Evolutionary conservation across 345 rosid genomes (phyloP).

Genomic region (Hibiscus syriacus): DNA sequence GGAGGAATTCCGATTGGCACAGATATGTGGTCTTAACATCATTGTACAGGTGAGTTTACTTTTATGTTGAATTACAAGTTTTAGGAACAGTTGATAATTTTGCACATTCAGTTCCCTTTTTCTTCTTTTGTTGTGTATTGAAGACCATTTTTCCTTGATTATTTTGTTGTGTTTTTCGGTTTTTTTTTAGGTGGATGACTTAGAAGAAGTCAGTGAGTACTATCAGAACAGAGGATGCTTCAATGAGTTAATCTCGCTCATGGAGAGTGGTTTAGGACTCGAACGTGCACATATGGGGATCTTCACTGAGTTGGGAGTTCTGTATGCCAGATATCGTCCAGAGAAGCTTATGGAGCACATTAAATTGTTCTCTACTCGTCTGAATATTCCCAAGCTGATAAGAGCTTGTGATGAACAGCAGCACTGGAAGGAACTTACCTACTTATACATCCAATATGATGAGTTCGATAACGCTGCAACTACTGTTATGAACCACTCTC

Average conservation of each 20-base stretch:
- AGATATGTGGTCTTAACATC: slow-evolving; percentile 93
- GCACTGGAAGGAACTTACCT: slow-evolving; percentile 94
- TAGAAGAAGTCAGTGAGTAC: slow-evolving; percentile 94
- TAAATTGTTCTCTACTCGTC: slow-evolving; percentile 93
- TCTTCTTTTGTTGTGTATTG: neutral
- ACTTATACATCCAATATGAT: slow-evolving; percentile 82
- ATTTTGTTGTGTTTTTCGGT: neutral
- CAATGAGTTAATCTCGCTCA: slow-evolving; percentile 90
- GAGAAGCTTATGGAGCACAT: slow-evolving; percentile 99
- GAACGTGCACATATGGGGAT: slow-evolving; percentile 99
- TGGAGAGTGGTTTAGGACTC: slow-evolving; percentile 98
- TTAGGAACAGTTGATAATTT: neutral
- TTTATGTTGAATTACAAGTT: neutral
- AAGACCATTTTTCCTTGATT: neutral
- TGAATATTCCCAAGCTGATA: slow-evolving; percentile 93
- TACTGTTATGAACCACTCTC: slow-evolving; percentile 98
- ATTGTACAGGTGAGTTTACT: slow-evolving; percentile 63
- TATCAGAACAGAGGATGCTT: slow-evolving; percentile 98
- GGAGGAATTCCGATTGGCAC: slow-evolving; percentile 95
- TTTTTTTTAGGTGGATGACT: slow-evolving; percentile 77
- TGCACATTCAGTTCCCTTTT: neutral
- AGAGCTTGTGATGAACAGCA: slow-evolving; percentile 99
- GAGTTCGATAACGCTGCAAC: slow-evolving; percentile 99
- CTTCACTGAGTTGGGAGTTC: slow-evolving; percentile 96
- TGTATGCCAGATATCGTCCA: slow-evolving; percentile 87